Base-by-base conservation (phyloP, 1,284 basidiomycete genomes). In the Cryptococcus floricola region DNA sequence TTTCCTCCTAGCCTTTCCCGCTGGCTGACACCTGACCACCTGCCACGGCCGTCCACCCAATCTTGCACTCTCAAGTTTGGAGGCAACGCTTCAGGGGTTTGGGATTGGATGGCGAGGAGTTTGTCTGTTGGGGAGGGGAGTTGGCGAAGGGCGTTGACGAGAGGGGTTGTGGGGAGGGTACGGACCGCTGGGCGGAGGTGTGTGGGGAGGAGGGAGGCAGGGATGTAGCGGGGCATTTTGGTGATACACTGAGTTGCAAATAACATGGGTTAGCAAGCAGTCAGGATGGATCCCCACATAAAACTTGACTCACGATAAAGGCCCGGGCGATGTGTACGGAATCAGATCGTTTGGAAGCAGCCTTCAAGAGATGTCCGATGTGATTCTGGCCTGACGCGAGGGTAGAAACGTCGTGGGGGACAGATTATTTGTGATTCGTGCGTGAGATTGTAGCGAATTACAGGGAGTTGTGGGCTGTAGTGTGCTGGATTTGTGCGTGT, bases 61-160 rank as follows among this genome's bases (percentile, higher is more conserved):
- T 59, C 57, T 50, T 63, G 59, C n/a, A 63, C 57, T 45, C 62
- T 31, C n/a, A 63, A 34, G 52, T 63, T 63, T 7, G 49, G 42
- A 8, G 62, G 62, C 18, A 52, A 38, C 38, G 39, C 34, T 18
- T 31, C 45, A 16, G 18, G n/a, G 1, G 47, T 28, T 7, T 48
- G 39, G 42, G 18, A 25, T 14, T 50, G 12, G 12, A 16, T 7
- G 2, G 54, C 25, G 2, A 58, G 37, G 4, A 64, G 48, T 10
- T 48, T 44, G 39, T 61, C 57, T 12, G 59, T 53, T 19, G 59
- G 59, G n/a, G 62, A 38, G 4, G 54, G 59, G 6, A 58, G 46
- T 52, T 53, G 25, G 38, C 52, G 31, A 53, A 42, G 31, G 56
- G 57, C 27, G 19, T 48, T 41, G 47, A 45, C 28, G 38, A 49